A percentile compares a stretch with the other conserved stretches of the same genome.
Conservation (phyloP, 441 rosid species). For the Brassica hybrid region DNA sequence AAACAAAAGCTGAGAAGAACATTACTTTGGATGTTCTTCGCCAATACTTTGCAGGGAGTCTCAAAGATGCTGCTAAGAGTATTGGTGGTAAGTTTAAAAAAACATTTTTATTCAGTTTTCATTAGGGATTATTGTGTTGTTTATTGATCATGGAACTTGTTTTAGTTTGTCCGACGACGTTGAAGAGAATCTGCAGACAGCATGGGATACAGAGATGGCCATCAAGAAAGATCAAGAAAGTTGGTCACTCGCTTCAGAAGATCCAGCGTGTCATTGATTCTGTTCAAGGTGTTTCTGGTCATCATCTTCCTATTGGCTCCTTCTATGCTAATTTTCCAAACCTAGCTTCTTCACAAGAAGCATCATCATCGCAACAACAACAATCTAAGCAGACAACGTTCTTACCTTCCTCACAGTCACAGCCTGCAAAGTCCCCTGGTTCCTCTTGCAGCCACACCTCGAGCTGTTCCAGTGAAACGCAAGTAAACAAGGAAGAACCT, state of each 20-base stretch:
- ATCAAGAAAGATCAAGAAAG: constrained; percentile 90
- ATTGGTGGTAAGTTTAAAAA: constrained; percentile 71
- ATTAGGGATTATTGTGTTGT: constrained; percentile 5
- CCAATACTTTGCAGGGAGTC: constrained; percentile 82
- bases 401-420: constrained; percentile 53
- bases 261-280: constrained; percentile 81
- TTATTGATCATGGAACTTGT: constrained; percentile 21
- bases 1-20: constrained; percentile 65
- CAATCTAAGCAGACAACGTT: constrained; percentile 39
- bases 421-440: constrained; percentile 9
- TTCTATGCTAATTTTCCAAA: constrained; percentile 72
- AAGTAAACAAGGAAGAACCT: constrained; percentile 48
- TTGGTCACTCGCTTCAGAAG: constrained; percentile 82
- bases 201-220: constrained; percentile 93
- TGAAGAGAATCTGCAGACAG: constrained; percentile 92
- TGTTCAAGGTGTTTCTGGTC: constrained; percentile 72
- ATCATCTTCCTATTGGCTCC: constrained; percentile 66
- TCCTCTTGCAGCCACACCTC: constrained; percentile 72
- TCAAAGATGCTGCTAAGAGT: constrained; percentile 90
- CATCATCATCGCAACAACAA: constrained; percentile 39
- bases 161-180: constrained; percentile 94
- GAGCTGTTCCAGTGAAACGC: constrained; percentile 65
- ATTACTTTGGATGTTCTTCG: constrained; percentile 77
- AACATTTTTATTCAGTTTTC: neutral
- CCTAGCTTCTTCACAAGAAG: constrained; percentile 60